Percentiles rank a stretch among this genome's conserved stretches.
Conservation (phyloP, 495 filamentous ascomycete genomes). For the Aspergillus egyptiacus region DNA sequence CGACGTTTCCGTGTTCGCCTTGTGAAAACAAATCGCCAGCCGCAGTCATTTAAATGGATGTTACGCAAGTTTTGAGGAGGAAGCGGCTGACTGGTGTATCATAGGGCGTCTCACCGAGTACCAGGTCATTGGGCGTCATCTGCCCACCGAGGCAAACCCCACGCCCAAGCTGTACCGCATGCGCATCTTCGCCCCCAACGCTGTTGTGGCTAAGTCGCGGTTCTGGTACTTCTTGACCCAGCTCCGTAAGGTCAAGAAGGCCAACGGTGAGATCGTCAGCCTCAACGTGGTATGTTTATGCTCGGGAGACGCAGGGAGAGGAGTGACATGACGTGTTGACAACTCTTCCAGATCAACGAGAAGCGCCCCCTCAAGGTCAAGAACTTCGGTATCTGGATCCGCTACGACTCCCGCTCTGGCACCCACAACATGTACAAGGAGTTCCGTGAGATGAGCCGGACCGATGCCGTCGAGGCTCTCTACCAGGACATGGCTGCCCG, state of each 20-base stretch:
- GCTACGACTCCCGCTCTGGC: constrained; percentile 98
- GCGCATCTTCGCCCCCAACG: constrained; percentile 98
- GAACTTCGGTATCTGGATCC: constrained; percentile 99
- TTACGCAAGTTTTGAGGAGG: constrained; percentile 3
- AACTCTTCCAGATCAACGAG: constrained; percentile 72
- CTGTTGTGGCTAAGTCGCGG: constrained; percentile 94
- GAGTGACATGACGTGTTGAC: constrained; percentile 18
- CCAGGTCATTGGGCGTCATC: constrained; percentile 98
- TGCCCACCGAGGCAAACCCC: constrained; percentile 92
- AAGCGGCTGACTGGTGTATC: constrained; percentile 32
- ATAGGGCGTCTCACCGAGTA: constrained; percentile 98
- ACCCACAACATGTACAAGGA: constrained; percentile 99
- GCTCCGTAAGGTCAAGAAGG: constrained; percentile 99
- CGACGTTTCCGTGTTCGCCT: neutral
- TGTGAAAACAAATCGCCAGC: constrained; percentile 22
- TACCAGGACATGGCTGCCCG: constrained; percentile 99
- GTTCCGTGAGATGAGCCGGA: constrained; percentile 96
- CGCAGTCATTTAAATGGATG: constrained; percentile 13
- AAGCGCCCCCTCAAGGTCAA: constrained; percentile 98
- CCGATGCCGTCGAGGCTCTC: constrained; percentile 89
- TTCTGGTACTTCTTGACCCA: constrained; percentile 99
- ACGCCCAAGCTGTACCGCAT: constrained; percentile 98
- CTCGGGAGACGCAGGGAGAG: constrained; percentile 2
- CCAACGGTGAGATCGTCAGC: constrained; percentile 96
- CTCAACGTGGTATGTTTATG: constrained; percentile 77